A percentile compares a stretch with the other conserved stretches of the same genome.
These are phyloP conservation scores for Coprinopsis sp. DNA, from an alignment of 768 basidiomycete genomes.

Conservation along the genomic window DNA sequence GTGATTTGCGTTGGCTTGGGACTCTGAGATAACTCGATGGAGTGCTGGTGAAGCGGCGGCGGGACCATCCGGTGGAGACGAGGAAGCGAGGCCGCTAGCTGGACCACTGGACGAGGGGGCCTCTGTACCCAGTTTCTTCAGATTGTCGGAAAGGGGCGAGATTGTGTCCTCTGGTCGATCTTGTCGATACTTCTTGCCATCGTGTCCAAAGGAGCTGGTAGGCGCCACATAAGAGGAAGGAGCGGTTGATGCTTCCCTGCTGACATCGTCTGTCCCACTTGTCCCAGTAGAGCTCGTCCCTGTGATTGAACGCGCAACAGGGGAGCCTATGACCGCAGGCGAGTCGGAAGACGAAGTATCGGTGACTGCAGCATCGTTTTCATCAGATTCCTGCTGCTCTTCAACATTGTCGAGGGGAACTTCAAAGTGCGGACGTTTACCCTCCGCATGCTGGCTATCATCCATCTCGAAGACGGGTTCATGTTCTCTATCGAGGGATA, in stretches of 20 bases:
- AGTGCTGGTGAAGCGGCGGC: too few species aligned
- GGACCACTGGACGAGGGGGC: too few species aligned
- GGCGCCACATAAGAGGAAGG: slow-evolving; percentile 14
- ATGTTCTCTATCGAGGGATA: slow-evolving; percentile 26
- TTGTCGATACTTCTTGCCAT: too few species aligned
- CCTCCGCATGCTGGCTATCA: slow-evolving; percentile 15
- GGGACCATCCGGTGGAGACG: too few species aligned
- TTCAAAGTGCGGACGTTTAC: slow-evolving; percentile 1
- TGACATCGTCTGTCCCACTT: too few species aligned
- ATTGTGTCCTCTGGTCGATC: too few species aligned
- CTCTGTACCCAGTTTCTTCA: too few species aligned
- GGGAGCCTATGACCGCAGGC: neutral
- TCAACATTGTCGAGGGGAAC: neutral
- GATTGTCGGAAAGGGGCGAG: too few species aligned
- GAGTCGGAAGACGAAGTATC: neutral
- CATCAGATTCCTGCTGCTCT: neutral
- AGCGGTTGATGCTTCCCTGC: slow-evolving; percentile 14
- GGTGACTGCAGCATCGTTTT: neutral
- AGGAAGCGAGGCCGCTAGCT: too few species aligned
- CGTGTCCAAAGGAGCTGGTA: too few species aligned
- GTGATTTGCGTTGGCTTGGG: neutral
- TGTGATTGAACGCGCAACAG: neutral
- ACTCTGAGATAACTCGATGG: neutral
- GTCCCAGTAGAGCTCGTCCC: neutral
- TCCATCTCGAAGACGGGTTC: slow-evolving; percentile 2